phyloP scores from a whole-genome alignment of 23 red algal species.

The Porphyridium purpureum region DNA sequence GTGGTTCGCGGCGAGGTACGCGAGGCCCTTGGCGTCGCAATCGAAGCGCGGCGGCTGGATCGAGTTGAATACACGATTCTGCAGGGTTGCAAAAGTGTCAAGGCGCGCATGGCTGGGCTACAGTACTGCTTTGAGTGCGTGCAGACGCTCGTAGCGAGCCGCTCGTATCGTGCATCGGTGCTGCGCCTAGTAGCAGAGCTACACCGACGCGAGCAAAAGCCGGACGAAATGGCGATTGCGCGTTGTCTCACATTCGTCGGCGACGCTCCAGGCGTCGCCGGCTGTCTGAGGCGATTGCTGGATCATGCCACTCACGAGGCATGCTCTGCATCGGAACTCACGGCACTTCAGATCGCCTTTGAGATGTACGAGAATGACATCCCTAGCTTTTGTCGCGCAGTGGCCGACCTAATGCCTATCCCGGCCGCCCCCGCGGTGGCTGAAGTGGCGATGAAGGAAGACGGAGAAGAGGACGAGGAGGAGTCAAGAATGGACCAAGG shows the following conservation, averaged over 20 bases:
- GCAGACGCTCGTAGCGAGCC: conserved; percentile 39
- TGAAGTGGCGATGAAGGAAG: background rate
- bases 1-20: conserved; percentile 50
- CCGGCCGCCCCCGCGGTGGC: no score
- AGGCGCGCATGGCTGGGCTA: conserved; percentile 19
- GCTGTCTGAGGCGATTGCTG: conserved; percentile 2
- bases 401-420: conserved; percentile 30
- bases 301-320: background rate
- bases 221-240: conserved; percentile 33
- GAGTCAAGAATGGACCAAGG: no score
- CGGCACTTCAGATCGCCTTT: conserved; percentile 83
- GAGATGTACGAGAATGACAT: conserved; percentile 86
- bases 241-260: conserved; percentile 58
- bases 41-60: conserved; percentile 70
- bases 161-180: conserved; percentile 44
- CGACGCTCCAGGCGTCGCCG: conserved; percentile 61
- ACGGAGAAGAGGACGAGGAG: conserved; percentile 10
- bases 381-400: conserved; percentile 44
- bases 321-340: conserved; percentile 18
- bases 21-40: conserved; percentile 79
- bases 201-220: conserved; percentile 2
- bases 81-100: conserved; percentile 18
- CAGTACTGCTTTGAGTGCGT: conserved; percentile 74
- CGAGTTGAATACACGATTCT: conserved; percentile 38
- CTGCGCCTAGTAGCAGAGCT: conserved; percentile 45